Percentiles rank a stretch among this genome's conserved stretches.
These are phyloP conservation scores for Fragilaria crotonensis DNA, from an alignment of 108 stramenopile genomes.

Conservation along the genomic window DNA sequence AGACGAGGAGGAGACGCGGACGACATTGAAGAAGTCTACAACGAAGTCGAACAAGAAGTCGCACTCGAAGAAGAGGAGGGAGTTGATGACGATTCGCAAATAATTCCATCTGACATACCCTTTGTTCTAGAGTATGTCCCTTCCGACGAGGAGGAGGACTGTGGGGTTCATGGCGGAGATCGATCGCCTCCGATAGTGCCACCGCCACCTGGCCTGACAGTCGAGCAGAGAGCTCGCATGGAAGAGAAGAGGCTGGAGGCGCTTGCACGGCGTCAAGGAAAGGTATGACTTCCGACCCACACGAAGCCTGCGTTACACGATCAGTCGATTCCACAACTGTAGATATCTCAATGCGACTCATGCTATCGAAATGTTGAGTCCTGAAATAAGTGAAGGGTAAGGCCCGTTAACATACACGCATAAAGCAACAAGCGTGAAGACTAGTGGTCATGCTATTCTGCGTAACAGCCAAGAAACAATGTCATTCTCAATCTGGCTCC, in stretches of 20 bases:
- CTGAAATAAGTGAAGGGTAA: too few species aligned
- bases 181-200: too few species aligned
- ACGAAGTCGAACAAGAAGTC: constrained; percentile 19
- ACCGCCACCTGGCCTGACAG: constrained; percentile 9
- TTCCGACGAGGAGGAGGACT: constrained; percentile 3
- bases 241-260: constrained; percentile 33
- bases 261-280: constrained; percentile 26
- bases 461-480: constrained; percentile 65
- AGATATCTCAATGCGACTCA: too few species aligned
- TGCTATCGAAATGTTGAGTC: too few species aligned
- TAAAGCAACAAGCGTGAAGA: too few species aligned
- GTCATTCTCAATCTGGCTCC: constrained; percentile 53
- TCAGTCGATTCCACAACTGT: too few species aligned
- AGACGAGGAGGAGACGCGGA: constrained; percentile 66
- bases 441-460: too few species aligned
- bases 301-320: too few species aligned
- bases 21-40: constrained; percentile 60
- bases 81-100: neutral
- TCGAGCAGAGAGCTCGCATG: constrained; percentile 35
- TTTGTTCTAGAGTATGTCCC: constrained; percentile 1
- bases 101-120: neutral
- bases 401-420: too few species aligned
- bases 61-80: constrained; percentile 6
- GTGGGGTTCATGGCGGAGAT: too few species aligned
- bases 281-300: too few species aligned